Evolutionary conservation across 345 rosid genomes (phyloP).

Genomic region (rapeseed (Brassica napus)): DNA sequence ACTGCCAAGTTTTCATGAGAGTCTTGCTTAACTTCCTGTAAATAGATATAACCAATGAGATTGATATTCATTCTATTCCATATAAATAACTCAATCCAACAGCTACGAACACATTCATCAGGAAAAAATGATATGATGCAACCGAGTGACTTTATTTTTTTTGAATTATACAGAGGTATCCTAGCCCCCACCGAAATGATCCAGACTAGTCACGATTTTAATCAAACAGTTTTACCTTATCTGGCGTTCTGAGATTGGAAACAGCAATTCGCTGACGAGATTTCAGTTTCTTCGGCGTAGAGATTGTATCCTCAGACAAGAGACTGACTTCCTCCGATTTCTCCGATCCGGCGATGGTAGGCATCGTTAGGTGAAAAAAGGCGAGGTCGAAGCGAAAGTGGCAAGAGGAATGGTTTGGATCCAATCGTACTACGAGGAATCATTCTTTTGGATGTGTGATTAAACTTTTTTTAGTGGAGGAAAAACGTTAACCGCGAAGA

Average conservation of each 20-base stretch:
- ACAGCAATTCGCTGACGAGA: slow-evolving; percentile 44
- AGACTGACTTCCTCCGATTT: slow-evolving; percentile 16
- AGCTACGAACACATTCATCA: neutral
- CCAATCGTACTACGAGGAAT: neutral
- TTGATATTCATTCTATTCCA: neutral
- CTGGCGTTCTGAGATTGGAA: slow-evolving; percentile 13
- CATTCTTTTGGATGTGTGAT: neutral
- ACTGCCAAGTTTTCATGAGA: slow-evolving; percentile 26
- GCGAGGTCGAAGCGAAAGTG: neutral
- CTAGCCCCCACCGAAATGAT: too few species aligned
- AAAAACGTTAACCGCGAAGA: slow-evolving; percentile 26
- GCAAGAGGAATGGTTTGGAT: neutral
- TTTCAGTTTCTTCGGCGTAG: slow-evolving; percentile 46
- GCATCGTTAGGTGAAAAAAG: slow-evolving; percentile 47
- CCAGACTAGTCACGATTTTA: too few species aligned
- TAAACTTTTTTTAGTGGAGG: slow-evolving; percentile 27
- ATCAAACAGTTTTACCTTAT: slow-evolving; percentile 7
- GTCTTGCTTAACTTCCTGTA: slow-evolving; percentile 37
- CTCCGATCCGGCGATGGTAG: slow-evolving; percentile 48
- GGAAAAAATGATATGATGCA: neutral
- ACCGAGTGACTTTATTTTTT: neutral
- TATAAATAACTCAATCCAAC: neutral
- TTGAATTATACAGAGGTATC: too few species aligned
- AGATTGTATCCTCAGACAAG: neutral
- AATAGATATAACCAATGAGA: neutral